Evolutionary conservation across 495 filamentous ascomycete species (phyloP).

Genomic region (Aspergillus nanangensis): DNA sequence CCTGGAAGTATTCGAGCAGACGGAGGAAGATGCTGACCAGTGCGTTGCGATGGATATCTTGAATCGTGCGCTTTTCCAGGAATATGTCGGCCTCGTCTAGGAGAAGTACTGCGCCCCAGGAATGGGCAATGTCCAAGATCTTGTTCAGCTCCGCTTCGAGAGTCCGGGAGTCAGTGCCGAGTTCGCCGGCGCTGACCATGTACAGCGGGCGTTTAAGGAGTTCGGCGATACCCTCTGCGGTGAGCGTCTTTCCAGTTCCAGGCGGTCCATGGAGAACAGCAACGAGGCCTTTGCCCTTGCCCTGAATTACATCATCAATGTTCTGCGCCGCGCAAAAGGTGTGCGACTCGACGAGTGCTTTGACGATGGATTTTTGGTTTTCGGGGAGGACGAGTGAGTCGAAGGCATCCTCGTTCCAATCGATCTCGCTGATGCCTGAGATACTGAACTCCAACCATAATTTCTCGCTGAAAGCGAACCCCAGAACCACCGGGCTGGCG

Average conservation of each 20-base stretch:
- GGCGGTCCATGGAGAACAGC: conserved; percentile 78
- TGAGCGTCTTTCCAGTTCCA: conserved; percentile 85
- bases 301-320: conserved; percentile 79
- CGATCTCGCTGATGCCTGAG: conserved; percentile 74
- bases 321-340: conserved; percentile 77
- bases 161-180: conserved; percentile 73
- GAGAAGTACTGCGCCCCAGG: conserved; percentile 77
- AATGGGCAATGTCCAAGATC: conserved; percentile 82
- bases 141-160: conserved; percentile 77
- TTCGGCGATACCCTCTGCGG: conserved; percentile 83
- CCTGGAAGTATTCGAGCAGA: conserved; percentile 72
- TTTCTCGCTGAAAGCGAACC: conserved; percentile 89
- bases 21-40: conserved; percentile 74
- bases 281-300: conserved; percentile 73
- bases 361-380: conserved; percentile 76
- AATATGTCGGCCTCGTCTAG: conserved; percentile 80
- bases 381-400: conserved; percentile 69
- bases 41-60: conserved; percentile 72
- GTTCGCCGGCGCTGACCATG: conserved; percentile 76
- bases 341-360: conserved; percentile 74
- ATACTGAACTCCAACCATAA: conserved; percentile 89
- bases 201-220: conserved; percentile 79
- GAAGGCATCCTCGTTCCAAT: conserved; percentile 80
- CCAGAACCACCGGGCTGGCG: conserved; percentile 86
- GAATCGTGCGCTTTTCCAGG: conserved; percentile 65